Percentiles rank a stretch among this genome's conserved stretches.
phyloP scores from a whole-genome alignment of 257 asterid genomes.

The Jacaranda mimosifolia region DNA sequence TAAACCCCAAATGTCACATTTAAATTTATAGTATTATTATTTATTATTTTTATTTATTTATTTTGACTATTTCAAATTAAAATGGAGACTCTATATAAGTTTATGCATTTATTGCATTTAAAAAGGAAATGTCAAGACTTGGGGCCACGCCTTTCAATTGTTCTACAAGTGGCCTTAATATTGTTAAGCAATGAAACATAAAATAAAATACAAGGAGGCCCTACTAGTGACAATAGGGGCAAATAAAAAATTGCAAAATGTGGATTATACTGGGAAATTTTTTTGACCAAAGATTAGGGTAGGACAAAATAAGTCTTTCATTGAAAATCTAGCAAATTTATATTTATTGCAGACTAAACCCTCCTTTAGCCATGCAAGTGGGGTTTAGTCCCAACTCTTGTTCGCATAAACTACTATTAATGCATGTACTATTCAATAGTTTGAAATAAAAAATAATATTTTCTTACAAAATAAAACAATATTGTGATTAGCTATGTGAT shows the following conservation, averaged over 20 bases:
- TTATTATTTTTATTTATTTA: not conserved
- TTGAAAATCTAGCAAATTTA: slow-evolving; percentile 17
- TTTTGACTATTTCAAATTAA: not conserved
- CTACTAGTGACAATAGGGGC: not conserved
- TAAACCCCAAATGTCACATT: not conserved
- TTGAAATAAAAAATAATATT: not conserved
- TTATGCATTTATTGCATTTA: too few species aligned
- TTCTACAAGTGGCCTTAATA: not conserved
- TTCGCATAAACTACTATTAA: not conserved
- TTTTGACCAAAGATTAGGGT: not conserved
- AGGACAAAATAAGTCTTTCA: slow-evolving; percentile 10
- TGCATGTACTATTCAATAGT: not conserved
- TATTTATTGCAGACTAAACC: not conserved
- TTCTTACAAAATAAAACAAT: not conserved
- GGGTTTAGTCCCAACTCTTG: slow-evolving; percentile 4
- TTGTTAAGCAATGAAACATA: not conserved
- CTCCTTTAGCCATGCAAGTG: not conserved
- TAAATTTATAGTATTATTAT: not conserved
- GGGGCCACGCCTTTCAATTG: not conserved
- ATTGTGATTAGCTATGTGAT: too few species aligned
- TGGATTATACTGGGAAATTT: not conserved
- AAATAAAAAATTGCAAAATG: not conserved
- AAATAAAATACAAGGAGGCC: not conserved
- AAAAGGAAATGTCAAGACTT: not conserved
- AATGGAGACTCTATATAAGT: not conserved